Evolutionary conservation across 305 asterid genomes (phyloP).

Genomic region (Solanum hybrid): DNA sequence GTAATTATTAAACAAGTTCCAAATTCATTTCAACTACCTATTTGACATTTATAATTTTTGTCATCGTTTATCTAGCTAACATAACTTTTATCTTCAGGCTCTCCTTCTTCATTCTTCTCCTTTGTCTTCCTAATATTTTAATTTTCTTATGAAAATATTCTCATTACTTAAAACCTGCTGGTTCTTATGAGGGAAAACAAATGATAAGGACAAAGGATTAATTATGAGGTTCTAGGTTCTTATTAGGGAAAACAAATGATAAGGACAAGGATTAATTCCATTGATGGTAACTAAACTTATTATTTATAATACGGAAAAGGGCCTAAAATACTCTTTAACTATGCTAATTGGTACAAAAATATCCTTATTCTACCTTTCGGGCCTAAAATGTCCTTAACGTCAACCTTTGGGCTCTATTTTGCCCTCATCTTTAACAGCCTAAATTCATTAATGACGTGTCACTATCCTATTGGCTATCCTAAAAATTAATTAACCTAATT

Average conservation of each 20-base stretch:
- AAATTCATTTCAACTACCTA: not conserved
- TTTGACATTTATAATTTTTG: not conserved
- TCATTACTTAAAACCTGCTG: not conserved
- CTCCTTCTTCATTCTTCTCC: not conserved
- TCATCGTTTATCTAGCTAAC: not conserved
- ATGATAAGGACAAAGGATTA: not conserved
- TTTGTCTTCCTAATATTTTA: not conserved
- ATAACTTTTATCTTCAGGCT: not conserved
- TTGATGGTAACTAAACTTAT: not conserved
- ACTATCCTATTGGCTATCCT: no score
- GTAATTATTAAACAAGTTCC: not conserved
- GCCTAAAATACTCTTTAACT: no score
- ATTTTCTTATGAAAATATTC: not conserved
- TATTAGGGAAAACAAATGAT: not conserved
- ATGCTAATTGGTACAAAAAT: no score
- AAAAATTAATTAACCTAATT: no score
- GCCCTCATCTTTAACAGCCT: no score
- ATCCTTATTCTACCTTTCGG: no score
- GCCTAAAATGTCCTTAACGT: no score
- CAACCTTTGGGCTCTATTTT: no score
- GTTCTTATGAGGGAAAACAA: not conserved
- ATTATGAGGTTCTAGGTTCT: not conserved
- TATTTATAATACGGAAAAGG: not conserved
- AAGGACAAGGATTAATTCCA: not conserved
- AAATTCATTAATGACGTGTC: no score